These are phyloP conservation scores for Silene latifolia DNA, from an alignment of 148 eudicot species.

Conservation along the genomic window DNA sequence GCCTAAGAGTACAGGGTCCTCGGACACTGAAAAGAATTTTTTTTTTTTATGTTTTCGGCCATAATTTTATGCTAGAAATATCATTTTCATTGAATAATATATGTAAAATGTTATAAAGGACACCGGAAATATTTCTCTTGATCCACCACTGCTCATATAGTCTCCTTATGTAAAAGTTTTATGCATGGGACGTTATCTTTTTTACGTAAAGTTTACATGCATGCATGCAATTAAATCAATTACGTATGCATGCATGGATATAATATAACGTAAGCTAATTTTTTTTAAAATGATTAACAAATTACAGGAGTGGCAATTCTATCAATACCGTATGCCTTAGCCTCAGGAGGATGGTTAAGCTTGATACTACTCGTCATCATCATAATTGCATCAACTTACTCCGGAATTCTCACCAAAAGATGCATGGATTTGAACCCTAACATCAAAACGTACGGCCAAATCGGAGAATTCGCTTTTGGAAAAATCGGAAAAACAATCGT, in stretches of 20 bases:
- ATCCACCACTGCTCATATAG: no score
- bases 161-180: no score
- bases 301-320: conserved; percentile 44
- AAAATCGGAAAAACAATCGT: conserved; percentile 36
- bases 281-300: neutral
- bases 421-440: conserved; percentile 42
- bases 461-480: conserved; percentile 42
- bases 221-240: neutral
- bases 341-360: conserved; percentile 57
- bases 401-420: conserved; percentile 36
- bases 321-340: conserved; percentile 47
- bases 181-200: no score
- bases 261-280: no score
- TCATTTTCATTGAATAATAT: no score
- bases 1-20: no score
- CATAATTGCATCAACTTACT: conserved; percentile 31
- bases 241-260: conserved; percentile 7
- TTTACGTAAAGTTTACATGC: no score
- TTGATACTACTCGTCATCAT: conserved; percentile 34
- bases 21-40: no score
- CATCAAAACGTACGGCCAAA: conserved; percentile 36
- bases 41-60: no score
- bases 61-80: no score
- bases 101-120: no score
- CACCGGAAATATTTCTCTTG: no score